Conservation (phyloP, 2,329 filamentous ascomycete species). For the Alternaria angustiovoidea region DNA sequence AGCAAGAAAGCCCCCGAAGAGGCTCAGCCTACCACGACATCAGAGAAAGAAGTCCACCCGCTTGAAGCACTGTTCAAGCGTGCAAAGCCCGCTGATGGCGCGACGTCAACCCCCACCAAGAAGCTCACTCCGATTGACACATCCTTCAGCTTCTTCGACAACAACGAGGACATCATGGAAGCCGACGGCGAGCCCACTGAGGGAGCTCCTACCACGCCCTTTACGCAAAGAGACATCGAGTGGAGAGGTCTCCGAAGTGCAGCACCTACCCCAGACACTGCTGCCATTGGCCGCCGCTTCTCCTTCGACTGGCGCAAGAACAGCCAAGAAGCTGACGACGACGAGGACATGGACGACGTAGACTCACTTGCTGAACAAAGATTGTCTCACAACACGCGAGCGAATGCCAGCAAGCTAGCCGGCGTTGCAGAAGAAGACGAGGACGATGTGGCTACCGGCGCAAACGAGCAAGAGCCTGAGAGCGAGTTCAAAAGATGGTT, state of each 20-base stretch:
- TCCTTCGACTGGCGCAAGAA: conserved; percentile 57
- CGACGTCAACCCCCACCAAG: conserved; percentile 48
- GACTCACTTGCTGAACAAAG: conserved; percentile 31
- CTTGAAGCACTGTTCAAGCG: conserved; percentile 93
- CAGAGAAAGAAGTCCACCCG: conserved; percentile 71
- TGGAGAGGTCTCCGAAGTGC: conserved; percentile 81
- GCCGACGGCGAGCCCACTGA: conserved; percentile 49
- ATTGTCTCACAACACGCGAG: conserved; percentile 42
- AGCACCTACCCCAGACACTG: conserved; percentile 94
- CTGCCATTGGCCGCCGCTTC: conserved; percentile 73
- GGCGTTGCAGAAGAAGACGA: conserved; percentile 41
- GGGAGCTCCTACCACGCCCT: conserved; percentile 77
- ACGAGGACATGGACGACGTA: conserved; percentile 50
- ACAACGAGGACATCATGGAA: conserved; percentile 52
- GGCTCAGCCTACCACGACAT: conserved; percentile 24
- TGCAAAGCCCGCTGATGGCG: conserved; percentile 53
- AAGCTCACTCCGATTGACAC: conserved; percentile 56
- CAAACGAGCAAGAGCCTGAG: conserved; percentile 52
- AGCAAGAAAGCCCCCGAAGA: conserved; percentile 23
- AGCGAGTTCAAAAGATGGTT: conserved; percentile 70
- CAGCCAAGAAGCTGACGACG: conserved; percentile 55
- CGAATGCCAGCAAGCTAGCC: conserved; percentile 32
- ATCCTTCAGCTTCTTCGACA: conserved; percentile 80
- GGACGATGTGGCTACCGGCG: conserved; percentile 23
- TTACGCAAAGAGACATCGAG: conserved; percentile 79